Base-by-base conservation (phyloP, 805 yeast species). In the Yueomyces sinensis region DNA sequence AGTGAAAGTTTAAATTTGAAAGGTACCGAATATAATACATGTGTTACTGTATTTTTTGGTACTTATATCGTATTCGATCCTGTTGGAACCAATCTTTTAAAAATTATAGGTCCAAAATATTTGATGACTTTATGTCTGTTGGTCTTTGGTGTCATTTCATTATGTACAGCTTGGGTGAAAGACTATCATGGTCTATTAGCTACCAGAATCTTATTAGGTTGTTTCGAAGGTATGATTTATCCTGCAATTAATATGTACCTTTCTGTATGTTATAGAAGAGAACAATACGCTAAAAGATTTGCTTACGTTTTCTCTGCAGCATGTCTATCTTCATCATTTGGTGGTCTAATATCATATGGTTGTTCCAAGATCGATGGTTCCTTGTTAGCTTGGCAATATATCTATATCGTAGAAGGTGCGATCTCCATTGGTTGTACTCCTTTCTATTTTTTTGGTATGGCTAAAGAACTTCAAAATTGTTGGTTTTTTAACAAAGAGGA, bases 251-350 rank as follows among this genome's bases (percentile, higher is more conserved):
- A 58, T 37, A 63, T 69, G 43, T 66, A 66, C 39, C 44, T 70
- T 17, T 63, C 72, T 2, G 58, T 66, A 37, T 59, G 67, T 32
- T 70, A 69, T 42, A 62, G 68, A 32, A 58, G 68, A 37, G 55
- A 59, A 32, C 75, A 71, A 43, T 60, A 66, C 38, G 72, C 71
- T 1, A 53, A 61, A 18, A 55, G 76, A 32, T 55, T 66, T 39
- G 63, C 72, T 5, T 60, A 63, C 36, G 61, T 72, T 31, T 70
- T 70, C 46, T 59, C 68, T 24, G 66, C 72, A 20, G 68, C 77
- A 9, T 68, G 72, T 37, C 47, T 72, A 28, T 66, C 76, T 7
- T 67, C 72, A 30, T 72, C 74, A 2, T 69, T 73, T 48, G 74
- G 75, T 34, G 78, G 79, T n/a, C 50, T 68, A 17, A 58, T 70